Conservation (phyloP, 768 basidiomycete genomes). For the Tulasnella sp. region DNA sequence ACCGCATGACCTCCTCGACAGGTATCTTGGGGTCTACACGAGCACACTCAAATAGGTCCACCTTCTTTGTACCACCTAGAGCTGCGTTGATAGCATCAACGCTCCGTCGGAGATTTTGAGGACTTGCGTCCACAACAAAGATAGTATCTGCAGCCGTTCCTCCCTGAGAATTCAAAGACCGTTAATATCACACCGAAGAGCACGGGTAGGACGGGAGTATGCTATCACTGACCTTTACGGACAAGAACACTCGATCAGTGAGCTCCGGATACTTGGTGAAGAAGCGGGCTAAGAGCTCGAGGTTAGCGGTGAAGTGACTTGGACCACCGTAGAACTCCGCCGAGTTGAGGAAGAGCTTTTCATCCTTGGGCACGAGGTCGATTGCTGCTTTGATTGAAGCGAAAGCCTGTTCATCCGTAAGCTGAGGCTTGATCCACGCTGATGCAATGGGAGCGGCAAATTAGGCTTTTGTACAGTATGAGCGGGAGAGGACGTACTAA, state of each 20-base stretch:
- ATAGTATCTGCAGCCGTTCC: neutral
- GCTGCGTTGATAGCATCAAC: slow-evolving; percentile 34
- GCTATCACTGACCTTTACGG: slow-evolving; percentile 30
- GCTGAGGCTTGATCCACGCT: slow-evolving; percentile 32
- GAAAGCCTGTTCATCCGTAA: slow-evolving; percentile 49
- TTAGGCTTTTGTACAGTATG: too few relatives aligned
- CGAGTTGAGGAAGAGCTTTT: slow-evolving; percentile 40
- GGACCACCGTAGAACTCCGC: slow-evolving; percentile 29
- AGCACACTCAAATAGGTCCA: slow-evolving; percentile 50
- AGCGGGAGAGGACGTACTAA: slow-evolving; percentile 31
- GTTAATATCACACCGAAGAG: too few relatives aligned
- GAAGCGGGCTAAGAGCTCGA: slow-evolving; percentile 29
- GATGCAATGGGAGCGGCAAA: slow-evolving; percentile 15
- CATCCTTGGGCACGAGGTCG: slow-evolving; percentile 22
- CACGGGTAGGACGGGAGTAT: too few relatives aligned
- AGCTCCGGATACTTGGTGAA: slow-evolving; percentile 33
- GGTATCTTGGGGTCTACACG: slow-evolving; percentile 34
- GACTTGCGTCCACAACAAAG: neutral
- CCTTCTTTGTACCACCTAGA: slow-evolving; percentile 39
- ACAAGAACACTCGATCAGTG: slow-evolving; percentile 27
- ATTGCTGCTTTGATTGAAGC: slow-evolving; percentile 41
- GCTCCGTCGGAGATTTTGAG: slow-evolving; percentile 37
- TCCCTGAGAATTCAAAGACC: slow-evolving; percentile 1
- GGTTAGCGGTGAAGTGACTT: slow-evolving; percentile 22
- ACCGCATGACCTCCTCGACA: slow-evolving; percentile 35